These are phyloP conservation scores for Penicillium mononematosum DNA, from an alignment of 495 filamentous ascomycete genomes.

Conservation along the genomic window DNA sequence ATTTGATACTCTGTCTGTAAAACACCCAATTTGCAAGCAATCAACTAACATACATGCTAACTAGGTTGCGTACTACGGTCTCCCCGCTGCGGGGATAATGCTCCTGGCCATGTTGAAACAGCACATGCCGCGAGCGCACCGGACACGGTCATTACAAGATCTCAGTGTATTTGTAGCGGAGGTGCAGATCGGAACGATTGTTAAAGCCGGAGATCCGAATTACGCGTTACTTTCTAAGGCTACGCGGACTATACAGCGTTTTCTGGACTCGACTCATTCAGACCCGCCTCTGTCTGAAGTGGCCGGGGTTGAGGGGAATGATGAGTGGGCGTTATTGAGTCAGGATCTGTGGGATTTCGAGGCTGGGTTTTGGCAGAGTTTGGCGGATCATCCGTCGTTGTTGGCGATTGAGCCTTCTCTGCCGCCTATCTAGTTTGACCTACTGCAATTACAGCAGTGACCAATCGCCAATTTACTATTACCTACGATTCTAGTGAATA, in stretches of 20 bases:
- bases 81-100: slow-evolving; percentile 43
- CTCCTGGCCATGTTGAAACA: slow-evolving; percentile 37
- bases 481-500: too few species aligned
- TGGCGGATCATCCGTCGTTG: slow-evolving; percentile 36
- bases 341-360: slow-evolving; percentile 38
- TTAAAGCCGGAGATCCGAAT: slow-evolving; percentile 36
- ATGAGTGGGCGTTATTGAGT: slow-evolving; percentile 33
- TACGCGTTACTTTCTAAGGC: slow-evolving; percentile 34
- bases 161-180: slow-evolving; percentile 42
- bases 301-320: slow-evolving; percentile 17
- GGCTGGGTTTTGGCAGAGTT: slow-evolving; percentile 33
- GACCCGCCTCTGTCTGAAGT: slow-evolving; percentile 14
- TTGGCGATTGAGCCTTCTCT: slow-evolving; percentile 26
- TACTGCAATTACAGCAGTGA: too few species aligned
- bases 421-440: slow-evolving; percentile 13
- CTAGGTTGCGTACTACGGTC: slow-evolving; percentile 42
- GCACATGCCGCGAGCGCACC: slow-evolving; percentile 17
- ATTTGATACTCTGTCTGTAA: background rate
- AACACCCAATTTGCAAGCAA: background rate
- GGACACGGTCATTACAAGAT: slow-evolving; percentile 33
- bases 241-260: slow-evolving; percentile 33
- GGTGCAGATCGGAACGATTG: slow-evolving; percentile 36
- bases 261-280: slow-evolving; percentile 32
- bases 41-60: background rate
- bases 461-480: too few species aligned